Percentiles rank a stretch among this genome's conserved stretches.
phyloP scores from a whole-genome alignment of 345 rosid species.

The Acer campestre region DNA sequence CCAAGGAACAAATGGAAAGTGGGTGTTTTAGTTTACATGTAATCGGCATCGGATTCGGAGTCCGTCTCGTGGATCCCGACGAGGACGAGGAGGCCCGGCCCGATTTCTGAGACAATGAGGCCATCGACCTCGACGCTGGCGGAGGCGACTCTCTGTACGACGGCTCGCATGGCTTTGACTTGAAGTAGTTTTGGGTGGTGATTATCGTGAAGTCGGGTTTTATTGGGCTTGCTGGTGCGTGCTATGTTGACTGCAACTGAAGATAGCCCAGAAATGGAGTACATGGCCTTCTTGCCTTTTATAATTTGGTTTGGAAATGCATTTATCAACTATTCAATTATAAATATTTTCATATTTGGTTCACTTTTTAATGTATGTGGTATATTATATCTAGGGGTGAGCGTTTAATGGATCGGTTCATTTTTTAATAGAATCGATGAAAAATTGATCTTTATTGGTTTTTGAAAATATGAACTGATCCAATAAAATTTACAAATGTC shows the following conservation, averaged over 20 bases:
- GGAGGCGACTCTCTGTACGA: slow-evolving; percentile 77
- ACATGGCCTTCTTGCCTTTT: not conserved
- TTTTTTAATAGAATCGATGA: too few relatives aligned
- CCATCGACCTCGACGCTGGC: slow-evolving; percentile 89
- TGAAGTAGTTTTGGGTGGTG: slow-evolving; percentile 21
- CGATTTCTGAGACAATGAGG: slow-evolving; percentile 70
- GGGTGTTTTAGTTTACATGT: slow-evolving; percentile 45
- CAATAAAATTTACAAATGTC: too few relatives aligned
- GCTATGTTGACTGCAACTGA: not conserved
- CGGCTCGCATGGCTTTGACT: slow-evolving; percentile 80
- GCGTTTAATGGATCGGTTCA: too few relatives aligned
- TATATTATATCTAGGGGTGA: too few relatives aligned
- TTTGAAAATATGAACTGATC: too few relatives aligned
- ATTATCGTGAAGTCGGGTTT: not conserved
- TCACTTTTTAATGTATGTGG: too few relatives aligned
- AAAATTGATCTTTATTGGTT: too few relatives aligned
- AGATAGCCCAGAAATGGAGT: not conserved
- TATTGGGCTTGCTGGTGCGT: not conserved
- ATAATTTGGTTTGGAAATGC: not conserved
- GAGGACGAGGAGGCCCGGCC: slow-evolving; percentile 82
- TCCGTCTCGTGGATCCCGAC: slow-evolving; percentile 84
- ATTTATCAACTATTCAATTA: not conserved
- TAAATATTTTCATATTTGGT: too few relatives aligned
- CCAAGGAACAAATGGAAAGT: not conserved
- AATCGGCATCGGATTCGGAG: slow-evolving; percentile 73